These are phyloP conservation scores for Metschnikowia baotianmanensis DNA, from an alignment of 805 yeast genomes.

Conservation along the genomic window DNA sequence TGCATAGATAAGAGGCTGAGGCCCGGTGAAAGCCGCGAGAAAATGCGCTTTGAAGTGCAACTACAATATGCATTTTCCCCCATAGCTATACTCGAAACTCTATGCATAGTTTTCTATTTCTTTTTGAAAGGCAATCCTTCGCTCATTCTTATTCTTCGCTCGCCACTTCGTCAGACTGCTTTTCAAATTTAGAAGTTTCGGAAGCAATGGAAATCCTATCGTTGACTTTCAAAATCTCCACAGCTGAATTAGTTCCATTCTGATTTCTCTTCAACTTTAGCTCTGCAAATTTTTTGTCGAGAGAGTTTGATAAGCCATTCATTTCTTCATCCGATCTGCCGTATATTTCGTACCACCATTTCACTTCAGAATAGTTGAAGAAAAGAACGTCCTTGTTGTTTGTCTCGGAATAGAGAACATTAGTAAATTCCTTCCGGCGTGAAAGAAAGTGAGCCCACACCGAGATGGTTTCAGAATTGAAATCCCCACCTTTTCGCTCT, in stretches of 20 bases:
- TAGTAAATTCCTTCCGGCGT: slow-evolving; percentile 65
- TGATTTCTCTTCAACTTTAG: slow-evolving; percentile 19
- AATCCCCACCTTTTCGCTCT: slow-evolving; percentile 45
- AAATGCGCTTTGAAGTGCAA: no score
- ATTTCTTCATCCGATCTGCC: slow-evolving; percentile 66
- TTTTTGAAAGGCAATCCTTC: no score
- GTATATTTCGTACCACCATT: slow-evolving; percentile 88
- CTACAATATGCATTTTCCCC: neutral
- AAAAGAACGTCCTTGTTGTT: slow-evolving; percentile 37
- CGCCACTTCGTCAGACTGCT: no score
- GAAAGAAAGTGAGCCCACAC: slow-evolving; percentile 95
- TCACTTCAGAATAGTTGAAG: slow-evolving; percentile 60
- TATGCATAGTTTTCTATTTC: no score
- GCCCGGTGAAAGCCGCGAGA: neutral
- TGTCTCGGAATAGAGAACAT: slow-evolving; percentile 43
- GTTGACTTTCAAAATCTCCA: no score
- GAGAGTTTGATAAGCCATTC: slow-evolving; percentile 34
- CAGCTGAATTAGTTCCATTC: neutral
- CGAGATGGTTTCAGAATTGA: slow-evolving; percentile 56
- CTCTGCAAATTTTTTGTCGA: slow-evolving; percentile 42
- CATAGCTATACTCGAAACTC: neutral
- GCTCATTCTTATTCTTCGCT: no score
- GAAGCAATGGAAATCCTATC: no score
- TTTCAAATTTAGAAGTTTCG: no score
- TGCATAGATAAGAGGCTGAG: slow-evolving; percentile 1